Evolutionary conservation across 768 basidiomycete genomes (phyloP), one percentile per base, ranked within the genome.

Genomic region (Pisolithus microcarpus): DNA sequence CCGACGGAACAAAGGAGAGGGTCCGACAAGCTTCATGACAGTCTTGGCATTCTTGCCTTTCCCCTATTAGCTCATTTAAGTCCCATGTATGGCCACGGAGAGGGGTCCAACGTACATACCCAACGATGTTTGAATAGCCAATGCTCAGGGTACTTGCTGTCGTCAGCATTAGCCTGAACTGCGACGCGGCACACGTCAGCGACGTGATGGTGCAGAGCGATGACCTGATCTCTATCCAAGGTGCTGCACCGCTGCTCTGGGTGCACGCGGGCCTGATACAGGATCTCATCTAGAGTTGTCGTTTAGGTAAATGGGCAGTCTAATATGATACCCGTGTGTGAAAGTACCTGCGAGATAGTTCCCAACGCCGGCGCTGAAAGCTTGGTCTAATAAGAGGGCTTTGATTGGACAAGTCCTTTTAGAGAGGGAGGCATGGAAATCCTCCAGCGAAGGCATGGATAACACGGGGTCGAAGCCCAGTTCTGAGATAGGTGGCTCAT

Each of bases 381-480:
- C 79, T 62, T 90, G 87, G 63, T 90, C 82, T 38, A 89, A 73
- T 13, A 90, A 71, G n/a, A 91, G 71, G 1, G 83, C 81, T 59
- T 89, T 90, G 50, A 86, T 75, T 4, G 87, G 81, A 50, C 82
- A 83, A 4, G 74, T 67, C 49, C 84, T 75, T 56, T 76, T 84
- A 21, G 64, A 62, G 26, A 86, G 71, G 16, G 71, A 55, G 0
- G 60, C 49, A 43, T 67, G 63, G 63, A 87, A 87, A 31, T 76
- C 71, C 7, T 70, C 70, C 1, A 84, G 56, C 26, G 72, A 52
- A 7, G 83, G 85, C 80, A 86, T 85, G 36, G 71, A 77, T 39
- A 87, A 68, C 40, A 87, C 78, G 9, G 88, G 87, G 63, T 90
- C 87, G 61, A 89, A 88, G 3, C 87, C 87, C 5, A 89, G 75